These are phyloP conservation scores for Aspergillus luchuensis DNA, from an alignment of 2,329 filamentous ascomycete species.

Conservation along the genomic window DNA sequence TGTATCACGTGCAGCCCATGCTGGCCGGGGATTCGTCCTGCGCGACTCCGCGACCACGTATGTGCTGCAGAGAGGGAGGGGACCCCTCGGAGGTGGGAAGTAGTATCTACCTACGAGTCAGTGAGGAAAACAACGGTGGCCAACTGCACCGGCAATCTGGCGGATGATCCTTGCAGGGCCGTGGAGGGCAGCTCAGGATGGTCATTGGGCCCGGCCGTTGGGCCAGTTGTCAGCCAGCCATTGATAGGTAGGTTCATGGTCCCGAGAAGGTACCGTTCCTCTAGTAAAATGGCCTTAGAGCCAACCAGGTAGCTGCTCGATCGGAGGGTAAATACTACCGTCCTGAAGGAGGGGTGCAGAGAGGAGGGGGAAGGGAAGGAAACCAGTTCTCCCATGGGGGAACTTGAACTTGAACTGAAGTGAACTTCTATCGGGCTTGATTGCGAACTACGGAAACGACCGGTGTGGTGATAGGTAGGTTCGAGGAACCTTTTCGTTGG, in stretches of 20 bases:
- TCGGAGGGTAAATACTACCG: not conserved
- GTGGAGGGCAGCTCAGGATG: constrained; percentile 3
- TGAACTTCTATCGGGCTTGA: not conserved
- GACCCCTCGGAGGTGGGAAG: not conserved
- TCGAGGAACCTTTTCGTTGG: not conserved
- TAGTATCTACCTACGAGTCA: not conserved
- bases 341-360: not conserved
- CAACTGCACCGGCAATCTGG: constrained; percentile 15
- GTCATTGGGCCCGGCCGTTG: constrained; percentile 4
- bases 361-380: not conserved
- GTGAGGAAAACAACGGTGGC: not conserved
- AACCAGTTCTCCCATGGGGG: too few species aligned
- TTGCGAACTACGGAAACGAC: not conserved
- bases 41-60: not conserved
- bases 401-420: too few species aligned
- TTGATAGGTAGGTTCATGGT: not conserved
- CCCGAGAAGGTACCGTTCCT: not conserved
- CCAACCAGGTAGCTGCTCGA: not conserved
- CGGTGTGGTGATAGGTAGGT: not conserved
- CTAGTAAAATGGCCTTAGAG: not conserved
- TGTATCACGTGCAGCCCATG: constrained; percentile 3
- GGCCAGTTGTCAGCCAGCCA: not conserved
- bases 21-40: not conserved
- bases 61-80: not conserved
- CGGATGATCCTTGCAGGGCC: constrained; percentile 19